Evolutionary conservation across 2,329 filamentous ascomycete genomes (phyloP).

Genomic region (Dactylellina sp.): DNA sequence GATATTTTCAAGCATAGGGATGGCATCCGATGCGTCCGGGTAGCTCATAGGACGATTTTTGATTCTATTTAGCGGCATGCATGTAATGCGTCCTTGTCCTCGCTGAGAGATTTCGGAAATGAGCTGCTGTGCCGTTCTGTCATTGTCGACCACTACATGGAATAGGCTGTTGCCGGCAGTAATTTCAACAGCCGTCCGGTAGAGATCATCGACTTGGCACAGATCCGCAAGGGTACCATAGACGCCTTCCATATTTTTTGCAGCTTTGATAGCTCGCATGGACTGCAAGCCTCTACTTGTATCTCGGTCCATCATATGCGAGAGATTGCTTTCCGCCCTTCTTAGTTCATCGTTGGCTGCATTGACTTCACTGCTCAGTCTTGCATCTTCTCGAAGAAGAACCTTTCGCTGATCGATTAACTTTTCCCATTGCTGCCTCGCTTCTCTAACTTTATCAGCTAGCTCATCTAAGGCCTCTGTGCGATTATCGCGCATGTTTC

Average conservation of each 20-base stretch:
- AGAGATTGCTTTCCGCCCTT: conserved; percentile 79
- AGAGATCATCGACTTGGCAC: conserved; percentile 85
- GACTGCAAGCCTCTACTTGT: conserved; percentile 88
- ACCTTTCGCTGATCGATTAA: conserved; percentile 88
- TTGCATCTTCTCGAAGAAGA: conserved; percentile 88
- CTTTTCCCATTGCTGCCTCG: conserved; percentile 81
- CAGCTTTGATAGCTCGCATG: conserved; percentile 82
- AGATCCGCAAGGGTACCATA: conserved; percentile 94
- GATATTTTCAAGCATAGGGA: conserved; percentile 79
- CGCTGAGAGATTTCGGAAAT: conserved; percentile 70
- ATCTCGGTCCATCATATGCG: conserved; percentile 87
- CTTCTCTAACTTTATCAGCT: conserved; percentile 78
- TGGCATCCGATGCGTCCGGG: conserved; percentile 85
- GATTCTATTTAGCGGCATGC: conserved; percentile 90
- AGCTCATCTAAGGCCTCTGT: conserved; percentile 78
- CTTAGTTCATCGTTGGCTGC: conserved; percentile 82
- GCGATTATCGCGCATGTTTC: conserved; percentile 81
- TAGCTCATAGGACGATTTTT: conserved; percentile 78
- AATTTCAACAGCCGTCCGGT: conserved; percentile 89
- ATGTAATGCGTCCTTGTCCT: conserved; percentile 80
- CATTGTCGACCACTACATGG: conserved; percentile 94
- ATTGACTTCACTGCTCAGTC: conserved; percentile 79
- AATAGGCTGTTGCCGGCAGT: conserved; percentile 93
- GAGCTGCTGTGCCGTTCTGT: conserved; percentile 84
- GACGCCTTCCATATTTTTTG: conserved; percentile 83